These are phyloP conservation scores for Thelephora terrestris DNA, from an alignment of 1,284 basidiomycete genomes.

Conservation along the genomic window DNA sequence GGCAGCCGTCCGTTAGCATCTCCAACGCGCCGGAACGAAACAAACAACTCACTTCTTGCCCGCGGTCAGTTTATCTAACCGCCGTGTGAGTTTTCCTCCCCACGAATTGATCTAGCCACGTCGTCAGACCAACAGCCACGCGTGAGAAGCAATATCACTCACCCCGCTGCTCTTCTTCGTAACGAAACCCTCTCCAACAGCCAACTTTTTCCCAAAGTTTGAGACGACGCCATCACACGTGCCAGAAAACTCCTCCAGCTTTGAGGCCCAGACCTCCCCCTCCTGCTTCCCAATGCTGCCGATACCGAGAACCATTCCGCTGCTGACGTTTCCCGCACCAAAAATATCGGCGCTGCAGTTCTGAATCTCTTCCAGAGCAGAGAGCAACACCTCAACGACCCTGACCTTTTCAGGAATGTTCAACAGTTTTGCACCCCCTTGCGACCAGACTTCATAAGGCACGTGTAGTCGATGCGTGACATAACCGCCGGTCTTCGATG, in stretches of 20 bases:
- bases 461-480: slow-evolving; percentile 83
- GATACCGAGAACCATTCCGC: slow-evolving; percentile 60
- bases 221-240: slow-evolving; percentile 82
- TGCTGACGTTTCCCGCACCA: slow-evolving; percentile 68
- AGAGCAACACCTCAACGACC: slow-evolving; percentile 69
- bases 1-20: slow-evolving; percentile 10
- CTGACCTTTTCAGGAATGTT: slow-evolving; percentile 81
- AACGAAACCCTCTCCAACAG: slow-evolving; percentile 76
- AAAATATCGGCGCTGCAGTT: slow-evolving; percentile 56
- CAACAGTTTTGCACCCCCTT: slow-evolving; percentile 73
- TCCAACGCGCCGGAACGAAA: slow-evolving; percentile 10
- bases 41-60: slow-evolving; percentile 68
- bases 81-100: slow-evolving; percentile 75
- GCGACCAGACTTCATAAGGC: slow-evolving; percentile 84
- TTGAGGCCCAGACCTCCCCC: slow-evolving; percentile 60
- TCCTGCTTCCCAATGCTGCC: slow-evolving; percentile 59
- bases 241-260: slow-evolving; percentile 60
- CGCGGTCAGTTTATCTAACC: slow-evolving; percentile 85
- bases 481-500: slow-evolving; percentile 76
- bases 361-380: slow-evolving; percentile 69
- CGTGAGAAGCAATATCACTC: slow-evolving; percentile 20
- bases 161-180: slow-evolving; percentile 69
- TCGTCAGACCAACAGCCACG: slow-evolving; percentile 14
- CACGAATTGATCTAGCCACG: slow-evolving; percentile 45
- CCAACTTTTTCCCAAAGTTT: slow-evolving; percentile 82